Evolutionary conservation across 345 rosid genomes (phyloP).

Genomic region (Citrus glauca): DNA sequence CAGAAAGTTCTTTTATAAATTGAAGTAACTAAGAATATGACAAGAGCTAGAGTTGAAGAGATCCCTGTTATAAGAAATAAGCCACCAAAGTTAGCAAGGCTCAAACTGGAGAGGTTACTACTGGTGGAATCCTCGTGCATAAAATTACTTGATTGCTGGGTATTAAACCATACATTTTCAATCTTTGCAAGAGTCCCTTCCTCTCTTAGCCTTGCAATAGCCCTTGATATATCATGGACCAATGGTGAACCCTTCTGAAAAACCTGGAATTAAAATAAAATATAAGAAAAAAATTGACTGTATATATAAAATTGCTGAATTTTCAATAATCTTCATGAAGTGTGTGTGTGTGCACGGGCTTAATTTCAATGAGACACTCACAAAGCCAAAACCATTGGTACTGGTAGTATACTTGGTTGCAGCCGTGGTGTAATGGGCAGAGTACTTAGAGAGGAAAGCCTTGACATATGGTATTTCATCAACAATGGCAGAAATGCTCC

Average conservation of each 20-base stretch:
- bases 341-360: no score
- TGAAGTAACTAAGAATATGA: not conserved
- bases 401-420: not conserved
- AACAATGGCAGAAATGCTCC: conserved; percentile 27
- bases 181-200: not conserved
- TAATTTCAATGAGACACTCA: not conserved
- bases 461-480: conserved; percentile 35
- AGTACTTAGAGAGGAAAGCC: not conserved
- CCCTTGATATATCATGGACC: not conserved
- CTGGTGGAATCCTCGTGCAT: not conserved
- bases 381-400: conserved; percentile 1
- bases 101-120: not conserved
- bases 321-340: no score
- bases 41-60: conserved; percentile 20
- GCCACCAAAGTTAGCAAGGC: conserved; percentile 20
- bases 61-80: conserved; percentile 30
- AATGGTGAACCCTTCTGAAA: conserved; percentile 5
- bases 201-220: not conserved
- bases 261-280: not conserved
- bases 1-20: not conserved
- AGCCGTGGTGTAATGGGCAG: not conserved
- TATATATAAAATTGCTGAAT: no score
- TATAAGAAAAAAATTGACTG: not conserved
- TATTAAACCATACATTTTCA: not conserved
- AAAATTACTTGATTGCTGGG: not conserved